Evolutionary conservation across 2,329 filamentous ascomycete genomes (phyloP), one percentile per base, ranked within the genome.

Genomic region (Monosporascus cannonballus): DNA sequence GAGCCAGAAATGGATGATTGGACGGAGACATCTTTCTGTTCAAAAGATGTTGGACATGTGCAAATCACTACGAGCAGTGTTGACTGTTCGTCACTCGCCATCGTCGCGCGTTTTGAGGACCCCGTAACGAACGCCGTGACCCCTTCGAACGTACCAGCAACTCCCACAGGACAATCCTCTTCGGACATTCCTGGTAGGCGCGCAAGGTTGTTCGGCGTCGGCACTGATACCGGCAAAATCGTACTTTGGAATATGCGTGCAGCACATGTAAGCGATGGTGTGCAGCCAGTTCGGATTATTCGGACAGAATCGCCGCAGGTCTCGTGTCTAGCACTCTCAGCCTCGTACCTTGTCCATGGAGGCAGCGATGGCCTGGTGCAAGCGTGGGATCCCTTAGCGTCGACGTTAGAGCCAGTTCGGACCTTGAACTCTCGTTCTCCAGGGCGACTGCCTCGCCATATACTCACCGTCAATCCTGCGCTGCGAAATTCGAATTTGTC

Each of bases 321-420:
- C 18, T 89, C 91, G 0, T 90, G 85, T 55, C 71, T 99, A 17
- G 94, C 87, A 6, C 69, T 96, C 47, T 90, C 91, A 1, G 88
- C 90, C 2, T 75, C 99, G 17, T 95, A 96, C 65, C 73, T 99
- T 17, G 88, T 97, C 6, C 90, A 96, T 67, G 94, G 94, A 48
- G 94, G 94, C 25, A 96, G 89, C 60, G 94, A 99, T 70, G 93
- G 94, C 1, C 80, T 97, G 3, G 93, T 96, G 4, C 94, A 97
- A 69, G 89, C 91, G 6, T 99, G 94, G 94, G 94, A 99, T 72
- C 89, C 89, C n/a, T 75, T 99, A 47, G 90, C 86, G 1, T 97
- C 93, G 2, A 87, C 80, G 0, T 71, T 79, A 18, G 84, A 86
- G 20, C 90, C 94, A 0, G 80, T 97, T 49, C 84, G 91, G 39